Percentiles rank a stretch among this genome's conserved stretches.
Evolutionary conservation across 2,329 filamentous ascomycete genomes (phyloP).

Genomic region (Fusarium duplospermum): DNA sequence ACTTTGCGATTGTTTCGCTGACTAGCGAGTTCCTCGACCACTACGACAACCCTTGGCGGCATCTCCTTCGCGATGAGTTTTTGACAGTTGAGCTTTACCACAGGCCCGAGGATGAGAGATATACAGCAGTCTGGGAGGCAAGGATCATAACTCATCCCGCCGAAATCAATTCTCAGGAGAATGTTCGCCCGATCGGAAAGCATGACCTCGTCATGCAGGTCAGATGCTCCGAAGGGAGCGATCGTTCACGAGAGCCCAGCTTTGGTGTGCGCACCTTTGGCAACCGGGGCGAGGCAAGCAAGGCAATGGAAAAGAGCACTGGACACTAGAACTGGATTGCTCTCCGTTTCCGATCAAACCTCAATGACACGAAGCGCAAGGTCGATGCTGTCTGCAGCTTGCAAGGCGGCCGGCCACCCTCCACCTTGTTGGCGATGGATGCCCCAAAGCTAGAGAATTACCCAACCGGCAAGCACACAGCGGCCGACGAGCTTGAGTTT

Average conservation of each 20-base stretch:
- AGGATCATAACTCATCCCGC: neutral
- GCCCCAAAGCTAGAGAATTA: neutral
- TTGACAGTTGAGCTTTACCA: neutral
- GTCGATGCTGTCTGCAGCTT: neutral
- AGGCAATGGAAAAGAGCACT: no score
- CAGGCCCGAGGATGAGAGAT: neutral
- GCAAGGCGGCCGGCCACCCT: neutral
- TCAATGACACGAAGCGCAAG: neutral
- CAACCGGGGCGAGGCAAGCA: no score
- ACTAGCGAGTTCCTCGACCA: neutral
- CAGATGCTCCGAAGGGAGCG: neutral
- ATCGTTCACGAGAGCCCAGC: neutral
- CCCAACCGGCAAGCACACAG: neutral
- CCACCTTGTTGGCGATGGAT: neutral
- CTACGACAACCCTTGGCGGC: neutral
- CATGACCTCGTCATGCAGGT: accelerated
- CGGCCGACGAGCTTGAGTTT: neutral
- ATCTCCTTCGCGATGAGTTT: neutral
- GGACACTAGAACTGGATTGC: no score
- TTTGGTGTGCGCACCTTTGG: neutral
- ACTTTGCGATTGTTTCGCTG: no score
- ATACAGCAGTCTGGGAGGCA: neutral
- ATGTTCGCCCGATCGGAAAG: neutral
- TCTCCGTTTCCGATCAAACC: neutral
- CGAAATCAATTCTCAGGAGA: neutral